Base-by-base conservation (phyloP, 176 grass and related monocot genomes). In the Rhynchospora pubera region DNA sequence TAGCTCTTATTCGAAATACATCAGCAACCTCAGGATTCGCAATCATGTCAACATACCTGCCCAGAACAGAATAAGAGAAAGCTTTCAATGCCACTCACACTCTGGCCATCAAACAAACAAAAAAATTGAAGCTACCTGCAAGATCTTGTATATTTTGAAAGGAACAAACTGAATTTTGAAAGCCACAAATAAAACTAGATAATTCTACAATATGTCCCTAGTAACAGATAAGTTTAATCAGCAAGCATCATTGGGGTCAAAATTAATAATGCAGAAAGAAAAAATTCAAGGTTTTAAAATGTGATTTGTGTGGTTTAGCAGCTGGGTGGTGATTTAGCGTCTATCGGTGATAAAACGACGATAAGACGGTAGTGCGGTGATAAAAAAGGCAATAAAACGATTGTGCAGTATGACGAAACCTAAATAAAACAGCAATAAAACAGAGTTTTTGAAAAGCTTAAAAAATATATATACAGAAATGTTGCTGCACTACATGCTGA, bases 21-120 rank as follows among this genome's bases (percentile, higher is more conserved):
- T 94, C 95, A 87, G 92, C 95, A 91, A 98, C 95, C 87, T 98
- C 92, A 82, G 92, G 95, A 90, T 98, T 98, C 84, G 95, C 90
- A 67, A 98, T 98, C 95, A 98, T 98, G 78, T 98, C 95, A 77
- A 98, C 82, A 84, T 98, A 98, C 84, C 95, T 94, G 43, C 59
- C 34, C 75, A 84, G 7, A 83, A 79, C 80, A 32, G 8, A 83
- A 63, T 69, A 86, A 79, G 18, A 34, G 46, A 45, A 60, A 32
- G 14, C 80, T 77, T 77, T 77, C 72, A 77, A 7, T 77, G 13
- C 50, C 24, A 52, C 24, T 34, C 26, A 30, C 30, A 77, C 14
- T 56, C 30, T 5, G 3, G 21, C 3, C 50, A 77, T 70, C 19
- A 70, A 51, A 51, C 3, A 51, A 11, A 7, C 9, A 11, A 51